A percentile compares a stretch with the other conserved stretches of the same genome.
Conservation (phyloP, 1,139 yeast species). For the Williopsis jadinii region DNA sequence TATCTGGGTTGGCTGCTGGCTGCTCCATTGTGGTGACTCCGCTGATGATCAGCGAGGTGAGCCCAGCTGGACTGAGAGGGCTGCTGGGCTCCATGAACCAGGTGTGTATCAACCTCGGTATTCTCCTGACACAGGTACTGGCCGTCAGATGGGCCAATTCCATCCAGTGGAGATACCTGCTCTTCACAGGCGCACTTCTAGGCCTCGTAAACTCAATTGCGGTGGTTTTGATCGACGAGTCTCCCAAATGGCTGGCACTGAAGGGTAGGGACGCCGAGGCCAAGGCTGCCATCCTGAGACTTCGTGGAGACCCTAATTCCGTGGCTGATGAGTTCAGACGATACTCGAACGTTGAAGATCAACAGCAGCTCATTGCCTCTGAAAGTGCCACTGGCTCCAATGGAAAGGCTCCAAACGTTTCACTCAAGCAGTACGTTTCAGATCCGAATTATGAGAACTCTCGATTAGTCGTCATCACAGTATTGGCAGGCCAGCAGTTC, state of each 20-base stretch:
- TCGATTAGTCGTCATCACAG: constrained; percentile 58
- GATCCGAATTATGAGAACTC: constrained; percentile 49
- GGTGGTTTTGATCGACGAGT: constrained; percentile 52
- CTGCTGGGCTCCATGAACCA: constrained; percentile 84
- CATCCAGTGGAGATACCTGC: constrained; percentile 63
- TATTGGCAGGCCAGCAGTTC: constrained; percentile 83
- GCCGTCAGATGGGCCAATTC: constrained; percentile 65
- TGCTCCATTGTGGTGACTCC: constrained; percentile 81
- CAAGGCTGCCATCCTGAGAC: constrained; percentile 24
- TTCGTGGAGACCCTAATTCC: constrained; percentile 27
- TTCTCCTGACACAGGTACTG: constrained; percentile 65
- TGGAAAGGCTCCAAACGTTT: background rate
- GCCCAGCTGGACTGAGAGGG: constrained; percentile 66
- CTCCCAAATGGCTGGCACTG: constrained; percentile 72
- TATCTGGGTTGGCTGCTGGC: constrained; percentile 86
- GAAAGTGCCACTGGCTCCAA: constrained; percentile 1
- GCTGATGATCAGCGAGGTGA: constrained; percentile 68
- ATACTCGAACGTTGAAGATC: constrained; percentile 14
- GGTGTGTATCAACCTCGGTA: constrained; percentile 78
- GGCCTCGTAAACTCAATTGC: constrained; percentile 44
- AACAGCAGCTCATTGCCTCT: constrained; percentile 12
- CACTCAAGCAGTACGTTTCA: constrained; percentile 36
- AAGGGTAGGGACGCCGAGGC: constrained; percentile 32
- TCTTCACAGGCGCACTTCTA: constrained; percentile 50
- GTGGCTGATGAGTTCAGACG: constrained; percentile 26